Evolutionary conservation across 2,329 filamentous ascomycete genomes (phyloP), one percentile per base, ranked within the genome.

Genomic region (Phialemonium atrogriseum): DNA sequence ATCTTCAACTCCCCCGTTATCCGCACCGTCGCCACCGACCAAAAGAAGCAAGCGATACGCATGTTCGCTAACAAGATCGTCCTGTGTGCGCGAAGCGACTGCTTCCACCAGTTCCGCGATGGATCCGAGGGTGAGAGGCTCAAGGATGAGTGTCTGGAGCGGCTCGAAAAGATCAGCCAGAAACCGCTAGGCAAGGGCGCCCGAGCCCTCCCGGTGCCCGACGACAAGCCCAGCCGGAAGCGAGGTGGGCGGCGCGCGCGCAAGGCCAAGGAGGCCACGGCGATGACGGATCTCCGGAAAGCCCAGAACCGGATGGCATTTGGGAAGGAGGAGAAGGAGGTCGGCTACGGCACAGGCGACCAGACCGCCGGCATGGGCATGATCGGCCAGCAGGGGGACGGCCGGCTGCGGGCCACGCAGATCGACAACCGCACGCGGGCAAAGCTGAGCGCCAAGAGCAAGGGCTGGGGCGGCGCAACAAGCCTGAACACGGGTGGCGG

Each of bases 251-350:
- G 89, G 34, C 72, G 87, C 43, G 91, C 88, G 10, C 70, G 91
- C 35, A 94, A 94, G 58, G 89, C 89, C 38, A 98, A 98, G 70
- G 91, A 94, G 58, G 88, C 89, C 4, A 85, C 85, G 6, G 89
- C 91, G 38, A 94, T 95, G 86, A 98, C 91, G 0, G 91, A 98
- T 34, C 66, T 98, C 18, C 80, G 88, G 43, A 95, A 96, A 57
- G 87, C 87, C 5, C 91, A 96, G 59, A 98, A 98, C 61, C 77
- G 91, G 33, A 81, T 98, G 74, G 86, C 80, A 0, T 98, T 98
- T 50, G 88, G 88, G 36, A 91, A 94, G 54, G 89, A 96, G 56
- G 91, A 98, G 59, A 80, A 77, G 47, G 91, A 98, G 58, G 80
- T 91, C 1, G 89, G 88, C 19, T 96, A 93, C 54, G 89, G 87